Conservation (phyloP, 2,329 filamentous ascomycete species). For the Alternaria triticina region DNA sequence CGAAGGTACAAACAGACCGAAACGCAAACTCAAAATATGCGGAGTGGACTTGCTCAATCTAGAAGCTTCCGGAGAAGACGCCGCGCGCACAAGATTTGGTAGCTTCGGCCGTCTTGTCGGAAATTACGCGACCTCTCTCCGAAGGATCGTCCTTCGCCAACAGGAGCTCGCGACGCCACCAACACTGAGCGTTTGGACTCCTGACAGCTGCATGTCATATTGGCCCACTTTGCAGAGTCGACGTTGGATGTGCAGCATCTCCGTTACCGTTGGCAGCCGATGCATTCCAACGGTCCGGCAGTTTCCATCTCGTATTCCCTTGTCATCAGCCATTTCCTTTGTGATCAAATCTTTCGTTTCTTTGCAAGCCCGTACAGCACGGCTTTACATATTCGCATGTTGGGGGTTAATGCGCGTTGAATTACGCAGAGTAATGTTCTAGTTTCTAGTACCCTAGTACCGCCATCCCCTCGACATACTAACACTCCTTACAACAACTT, state of each 20-base stretch:
- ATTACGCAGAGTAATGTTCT: conserved; percentile 41
- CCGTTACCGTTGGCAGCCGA: background rate
- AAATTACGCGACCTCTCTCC: conserved; percentile 5
- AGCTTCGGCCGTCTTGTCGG: conserved; percentile 4
- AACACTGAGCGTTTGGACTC: conserved; percentile 5
- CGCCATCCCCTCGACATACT: conserved; percentile 26
- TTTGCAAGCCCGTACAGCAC: conserved; percentile 7
- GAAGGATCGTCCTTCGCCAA: conserved; percentile 8
- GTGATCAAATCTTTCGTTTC: conserved; percentile 11
- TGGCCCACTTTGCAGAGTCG: background rate
- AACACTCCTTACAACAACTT: conserved; percentile 13
- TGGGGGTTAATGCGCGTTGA: conserved; percentile 34
- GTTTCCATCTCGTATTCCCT: background rate
- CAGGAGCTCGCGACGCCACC: conserved; percentile 6
- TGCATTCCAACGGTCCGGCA: background rate
- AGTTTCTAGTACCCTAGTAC: conserved; percentile 39
- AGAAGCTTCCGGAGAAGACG: background rate
- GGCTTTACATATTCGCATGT: conserved; percentile 14
- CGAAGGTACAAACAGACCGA: background rate
- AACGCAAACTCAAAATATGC: background rate
- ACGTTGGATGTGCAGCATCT: background rate
- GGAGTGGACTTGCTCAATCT: background rate
- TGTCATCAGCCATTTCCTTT: conserved; percentile 2
- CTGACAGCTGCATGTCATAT: background rate
- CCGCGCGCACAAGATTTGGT: conserved; percentile 1